Evolutionary conservation across 2,329 filamentous ascomycete species (phyloP).

Genomic region (Apiospora phragmitis): DNA sequence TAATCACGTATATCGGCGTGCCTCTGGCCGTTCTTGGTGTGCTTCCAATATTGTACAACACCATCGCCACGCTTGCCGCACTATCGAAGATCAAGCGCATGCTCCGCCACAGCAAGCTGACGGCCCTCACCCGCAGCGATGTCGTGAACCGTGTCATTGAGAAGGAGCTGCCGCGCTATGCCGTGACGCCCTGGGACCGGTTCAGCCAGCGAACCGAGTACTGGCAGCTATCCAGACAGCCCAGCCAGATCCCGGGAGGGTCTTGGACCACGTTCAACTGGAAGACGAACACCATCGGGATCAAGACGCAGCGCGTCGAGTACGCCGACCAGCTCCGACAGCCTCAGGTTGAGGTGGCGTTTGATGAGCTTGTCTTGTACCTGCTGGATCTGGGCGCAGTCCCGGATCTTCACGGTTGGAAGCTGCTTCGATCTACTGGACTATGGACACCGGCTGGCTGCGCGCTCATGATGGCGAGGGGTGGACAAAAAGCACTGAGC

Average conservation of each 20-base stretch:
- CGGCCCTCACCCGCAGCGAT: slow-evolving; percentile 61
- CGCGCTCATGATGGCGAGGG: slow-evolving; percentile 53
- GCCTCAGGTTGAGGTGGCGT: slow-evolving; percentile 53
- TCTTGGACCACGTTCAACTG: slow-evolving; percentile 68
- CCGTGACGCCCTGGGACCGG: slow-evolving; percentile 61
- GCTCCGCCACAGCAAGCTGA: slow-evolving; percentile 56
- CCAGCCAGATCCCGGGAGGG: slow-evolving; percentile 58
- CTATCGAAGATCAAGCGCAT: slow-evolving; percentile 61
- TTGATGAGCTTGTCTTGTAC: slow-evolving; percentile 62
- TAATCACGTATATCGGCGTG: slow-evolving; percentile 58
- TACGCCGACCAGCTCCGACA: slow-evolving; percentile 58
- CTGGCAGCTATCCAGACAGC: slow-evolving; percentile 54
- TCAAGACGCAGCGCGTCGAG: slow-evolving; percentile 63
- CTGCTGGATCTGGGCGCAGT: slow-evolving; percentile 64
- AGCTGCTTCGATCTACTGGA: slow-evolving; percentile 55
- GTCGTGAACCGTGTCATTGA: slow-evolving; percentile 67
- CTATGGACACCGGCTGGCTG: slow-evolving; percentile 63
- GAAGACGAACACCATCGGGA: slow-evolving; percentile 61
- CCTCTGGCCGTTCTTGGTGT: slow-evolving; percentile 61
- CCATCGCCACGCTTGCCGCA: slow-evolving; percentile 57
- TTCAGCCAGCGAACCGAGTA: slow-evolving; percentile 54
- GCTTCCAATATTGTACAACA: slow-evolving; percentile 67
- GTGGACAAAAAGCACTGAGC: slow-evolving; percentile 50
- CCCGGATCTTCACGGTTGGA: slow-evolving; percentile 60
- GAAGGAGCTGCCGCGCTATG: slow-evolving; percentile 65